Evolutionary conservation across 1,284 basidiomycete species (phyloP).

Genomic region (Schizopora paradoxa): DNA sequence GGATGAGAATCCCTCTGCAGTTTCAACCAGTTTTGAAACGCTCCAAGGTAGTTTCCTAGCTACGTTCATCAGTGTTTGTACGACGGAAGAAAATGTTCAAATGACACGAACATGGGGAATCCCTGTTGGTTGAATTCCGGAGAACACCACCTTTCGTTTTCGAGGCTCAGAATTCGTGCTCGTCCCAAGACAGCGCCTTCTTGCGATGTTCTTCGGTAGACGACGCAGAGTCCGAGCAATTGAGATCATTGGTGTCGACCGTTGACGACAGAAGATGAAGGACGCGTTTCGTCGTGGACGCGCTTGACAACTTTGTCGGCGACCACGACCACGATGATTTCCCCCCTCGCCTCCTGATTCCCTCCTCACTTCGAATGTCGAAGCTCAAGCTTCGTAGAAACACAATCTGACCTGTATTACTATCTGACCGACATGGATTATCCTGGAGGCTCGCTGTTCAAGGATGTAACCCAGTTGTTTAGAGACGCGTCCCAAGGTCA

Average conservation of each 20-base stretch:
- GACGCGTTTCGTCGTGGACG: too few species aligned
- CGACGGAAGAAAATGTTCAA: conserved; percentile 4
- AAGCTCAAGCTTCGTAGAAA: too few species aligned
- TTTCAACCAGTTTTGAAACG: conserved; percentile 83
- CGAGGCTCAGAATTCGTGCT: conserved; percentile 3
- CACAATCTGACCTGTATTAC: too few species aligned
- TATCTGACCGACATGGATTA: conserved; percentile 6
- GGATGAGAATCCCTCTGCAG: conserved; percentile 59
- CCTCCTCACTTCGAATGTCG: too few species aligned
- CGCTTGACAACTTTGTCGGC: too few species aligned
- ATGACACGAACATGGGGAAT: conserved; percentile 67
- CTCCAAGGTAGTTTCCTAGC: conserved; percentile 94
- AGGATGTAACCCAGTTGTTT: conserved; percentile 13
- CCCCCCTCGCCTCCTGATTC: too few species aligned
- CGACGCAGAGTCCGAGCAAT: too few species aligned
- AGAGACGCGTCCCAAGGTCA: conserved; percentile 11
- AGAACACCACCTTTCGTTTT: conserved; percentile 61
- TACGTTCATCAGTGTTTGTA: conserved; percentile 28
- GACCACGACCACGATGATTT: too few species aligned
- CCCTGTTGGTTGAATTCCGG: conserved; percentile 82
- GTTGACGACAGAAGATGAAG: too few species aligned
- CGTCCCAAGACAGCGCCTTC: conserved; percentile 1
- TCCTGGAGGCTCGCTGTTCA: conserved; percentile 6
- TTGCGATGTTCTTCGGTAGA: background rate
- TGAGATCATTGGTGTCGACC: too few species aligned